Evolutionary conservation across 2,329 filamentous ascomycete species (phyloP).

Genomic region (Hypoxylon sp.): DNA sequence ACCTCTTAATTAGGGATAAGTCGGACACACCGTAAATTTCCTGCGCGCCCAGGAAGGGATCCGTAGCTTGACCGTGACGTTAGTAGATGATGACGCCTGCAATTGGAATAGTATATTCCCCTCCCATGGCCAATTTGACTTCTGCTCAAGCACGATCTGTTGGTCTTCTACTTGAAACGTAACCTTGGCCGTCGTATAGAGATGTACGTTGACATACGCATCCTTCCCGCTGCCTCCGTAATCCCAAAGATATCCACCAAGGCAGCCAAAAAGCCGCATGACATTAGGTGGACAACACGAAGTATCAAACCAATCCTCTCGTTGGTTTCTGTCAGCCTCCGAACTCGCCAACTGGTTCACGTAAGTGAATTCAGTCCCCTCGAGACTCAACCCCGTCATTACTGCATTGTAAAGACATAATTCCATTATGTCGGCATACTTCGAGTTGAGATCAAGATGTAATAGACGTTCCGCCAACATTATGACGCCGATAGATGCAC

Average conservation of each 20-base stretch:
- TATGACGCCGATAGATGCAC: slow-evolving; percentile 71
- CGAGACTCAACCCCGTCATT: slow-evolving; percentile 69
- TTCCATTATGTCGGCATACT: slow-evolving; percentile 73
- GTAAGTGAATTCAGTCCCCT: slow-evolving; percentile 72
- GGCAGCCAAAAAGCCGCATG: slow-evolving; percentile 66
- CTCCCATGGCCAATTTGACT: slow-evolving; percentile 71
- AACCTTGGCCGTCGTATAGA: slow-evolving; percentile 67
- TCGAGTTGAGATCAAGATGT: slow-evolving; percentile 66
- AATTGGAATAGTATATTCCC: slow-evolving; percentile 65
- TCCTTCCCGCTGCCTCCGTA: slow-evolving; percentile 51
- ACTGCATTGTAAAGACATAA: slow-evolving; percentile 73
- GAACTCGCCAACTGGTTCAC: slow-evolving; percentile 72
- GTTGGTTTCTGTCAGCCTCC: slow-evolving; percentile 62
- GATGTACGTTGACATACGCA: slow-evolving; percentile 66
- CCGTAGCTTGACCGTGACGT: slow-evolving; percentile 63
- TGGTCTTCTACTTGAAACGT: slow-evolving; percentile 56
- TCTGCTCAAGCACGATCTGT: slow-evolving; percentile 62
- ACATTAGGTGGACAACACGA: slow-evolving; percentile 75
- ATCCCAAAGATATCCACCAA: slow-evolving; percentile 71
- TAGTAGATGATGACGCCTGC: slow-evolving; percentile 50
- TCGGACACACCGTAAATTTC: slow-evolving; percentile 49
- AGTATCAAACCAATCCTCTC: slow-evolving; percentile 71
- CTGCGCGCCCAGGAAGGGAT: slow-evolving; percentile 67
- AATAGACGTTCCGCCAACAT: slow-evolving; percentile 72
- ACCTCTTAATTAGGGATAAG: slow-evolving; percentile 25